Evolutionary conservation across 192 early-diverging fungal genomes (phyloP), one percentile per base, ranked within the genome.

Genomic region (Rhizoclosmatium sp.): DNA sequence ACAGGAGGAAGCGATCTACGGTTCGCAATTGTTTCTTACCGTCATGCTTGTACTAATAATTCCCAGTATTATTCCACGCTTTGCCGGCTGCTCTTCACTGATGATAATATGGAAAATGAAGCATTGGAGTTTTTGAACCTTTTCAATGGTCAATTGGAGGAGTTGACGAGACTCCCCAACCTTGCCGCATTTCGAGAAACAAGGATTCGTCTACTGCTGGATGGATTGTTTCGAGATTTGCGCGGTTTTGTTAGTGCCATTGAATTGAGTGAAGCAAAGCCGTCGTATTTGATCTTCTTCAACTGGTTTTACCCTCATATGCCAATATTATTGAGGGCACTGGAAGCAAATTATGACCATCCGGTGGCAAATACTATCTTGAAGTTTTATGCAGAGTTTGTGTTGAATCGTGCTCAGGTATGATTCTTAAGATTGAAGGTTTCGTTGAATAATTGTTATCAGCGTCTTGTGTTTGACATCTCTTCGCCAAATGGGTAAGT

Each of bases 221-320:
- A 82, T 7, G 91, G 92, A 31, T 78, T 91, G 4, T 93, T 97
- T 79, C 86, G 89, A 42, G 94, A 95, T 67, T 81, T 95, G 65
- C 86, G 93, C 58, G 95, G 95, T 2, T 91, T 97, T 60, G 84
- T 95, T 46, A 80, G 85, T 1, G 89, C 39, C 85, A 95, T 79
- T 60, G 78, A 79, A 61, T 54, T 67, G 61, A 78, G 42, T 85
- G 88, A 66, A 85, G 82, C 12, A 82, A 90, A 72, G 82, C 82
- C 69, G 83, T 90, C 75, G 93, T 91, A 83, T 75, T 71, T 79
- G 10, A 31, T 93, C 44, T 94, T 96, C 79, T 96, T 96, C 71
- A 92, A 94, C 46, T 97, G 96, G 96, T 89, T 97, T 46, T 92
- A 90, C 82, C 91, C 95, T 23, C 84, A 85, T 12, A 90, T 91